phyloP scores from a whole-genome alignment of 352 stramenopile species.

The Pythium diclinum region DNA sequence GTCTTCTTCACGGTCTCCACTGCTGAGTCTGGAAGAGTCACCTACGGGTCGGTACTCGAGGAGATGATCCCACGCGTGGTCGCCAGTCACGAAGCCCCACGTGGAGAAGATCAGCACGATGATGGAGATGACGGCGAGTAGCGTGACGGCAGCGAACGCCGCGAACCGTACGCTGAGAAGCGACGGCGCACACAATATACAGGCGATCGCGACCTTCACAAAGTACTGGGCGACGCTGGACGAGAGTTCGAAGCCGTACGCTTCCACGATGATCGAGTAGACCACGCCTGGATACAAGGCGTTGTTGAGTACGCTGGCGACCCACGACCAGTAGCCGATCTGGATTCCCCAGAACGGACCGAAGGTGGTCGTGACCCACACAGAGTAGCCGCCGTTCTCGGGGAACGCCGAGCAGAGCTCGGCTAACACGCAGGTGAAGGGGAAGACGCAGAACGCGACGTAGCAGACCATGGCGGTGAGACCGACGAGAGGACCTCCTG shows the following conservation, averaged over 20 bases:
- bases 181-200: constrained; percentile 33
- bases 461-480: constrained; percentile 67
- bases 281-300: constrained; percentile 80
- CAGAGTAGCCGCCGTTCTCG: constrained; percentile 67
- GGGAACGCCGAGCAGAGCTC: too few species aligned
- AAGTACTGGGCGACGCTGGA: constrained; percentile 22
- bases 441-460: constrained; percentile 80
- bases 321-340: constrained; percentile 66
- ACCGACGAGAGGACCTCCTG: constrained; percentile 45
- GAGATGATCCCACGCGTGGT: background rate
- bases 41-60: background rate
- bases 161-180: constrained; percentile 36
- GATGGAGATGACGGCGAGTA: constrained; percentile 25
- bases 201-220: constrained; percentile 36
- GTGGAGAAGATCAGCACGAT: background rate
- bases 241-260: constrained; percentile 15
- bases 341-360: constrained; percentile 76
- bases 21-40: background rate
- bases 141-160: constrained; percentile 21
- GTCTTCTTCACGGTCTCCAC: background rate
- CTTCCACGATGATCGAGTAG: constrained; percentile 2
- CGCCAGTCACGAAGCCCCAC: background rate
- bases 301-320: constrained; percentile 79
- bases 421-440: too few species aligned
- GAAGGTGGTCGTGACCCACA: constrained; percentile 88